Base-by-base conservation (phyloP, 225 moss, liverwort and hornwort genomes). In the Physcomitrium patens region DNA sequence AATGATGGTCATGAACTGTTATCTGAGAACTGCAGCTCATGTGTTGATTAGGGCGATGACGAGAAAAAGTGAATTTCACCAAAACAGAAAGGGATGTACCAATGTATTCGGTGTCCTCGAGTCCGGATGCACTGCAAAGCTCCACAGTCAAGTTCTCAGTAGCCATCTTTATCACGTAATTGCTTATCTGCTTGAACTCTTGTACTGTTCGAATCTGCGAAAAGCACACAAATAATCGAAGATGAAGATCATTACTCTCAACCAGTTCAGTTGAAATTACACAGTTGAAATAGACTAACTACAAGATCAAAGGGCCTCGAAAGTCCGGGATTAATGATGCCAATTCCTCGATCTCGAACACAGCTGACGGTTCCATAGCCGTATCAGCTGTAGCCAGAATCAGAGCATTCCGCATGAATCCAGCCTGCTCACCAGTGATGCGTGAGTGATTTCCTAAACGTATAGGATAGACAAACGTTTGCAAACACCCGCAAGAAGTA, bases 71-170 rank as follows among this genome's bases (percentile, higher is more conserved):
- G 31, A 28, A 37, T 37, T 51, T 27, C n/a, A 67, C n/a, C 1
- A 12, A n/a, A 20, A 43, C 13, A 22, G 55, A 57, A 18, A 4
- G 47, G 18, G 46, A 48, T 46, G 47, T 48, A 77, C 77, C 70
- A 44, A 77, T 5, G 52, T 22, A 70, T 27, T 79, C 62, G 37
- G 73, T 74, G 59, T 79, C 63, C 20, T 68, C 68, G 55, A 79
- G 68, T 22, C 60, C 54, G 8, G 62, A 66, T 8, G 52, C 79
- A 54, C 79, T 46, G 12, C 19, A 9, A 9, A 79, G 51, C 63
- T 79, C 73, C 62, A 74, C 79, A 53, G 54, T 68, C 51, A 74
- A 46, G 51, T 54, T 79, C 55, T 55, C 68, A 62, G 55, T 60
- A 20, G 73, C 79, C 79, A 79, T 74, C 78, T 51, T 63, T 16